Percentiles rank a stretch among this genome's conserved stretches.
Evolutionary conservation across 2,329 filamentous ascomycete species (phyloP).

Genomic region (Phoma sp.): DNA sequence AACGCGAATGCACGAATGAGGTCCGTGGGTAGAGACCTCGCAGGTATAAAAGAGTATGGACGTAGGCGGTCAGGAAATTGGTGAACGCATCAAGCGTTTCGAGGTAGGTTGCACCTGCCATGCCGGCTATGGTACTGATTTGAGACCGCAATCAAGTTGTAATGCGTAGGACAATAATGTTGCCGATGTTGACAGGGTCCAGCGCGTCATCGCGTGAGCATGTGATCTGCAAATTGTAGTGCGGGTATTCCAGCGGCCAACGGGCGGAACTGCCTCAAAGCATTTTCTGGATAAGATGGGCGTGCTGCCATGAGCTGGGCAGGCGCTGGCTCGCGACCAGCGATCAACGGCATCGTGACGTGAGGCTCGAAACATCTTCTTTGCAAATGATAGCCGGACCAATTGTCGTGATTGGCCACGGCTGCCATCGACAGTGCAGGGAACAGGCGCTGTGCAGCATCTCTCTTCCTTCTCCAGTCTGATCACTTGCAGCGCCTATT

Average conservation of each 20-base stretch:
- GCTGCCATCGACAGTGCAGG: neutral
- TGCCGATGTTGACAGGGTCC: conserved; percentile 3
- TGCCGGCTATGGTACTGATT: neutral
- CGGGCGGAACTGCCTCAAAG: no score
- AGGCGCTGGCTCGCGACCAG: conserved; percentile 1
- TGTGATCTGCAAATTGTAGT: neutral
- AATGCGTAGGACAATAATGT: neutral
- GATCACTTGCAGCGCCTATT: neutral
- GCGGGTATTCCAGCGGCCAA: no score
- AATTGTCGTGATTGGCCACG: conserved; percentile 12
- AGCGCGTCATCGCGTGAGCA: conserved; percentile 11
- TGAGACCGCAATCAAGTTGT: neutral
- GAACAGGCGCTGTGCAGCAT: neutral
- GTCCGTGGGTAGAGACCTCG: conserved; percentile 76
- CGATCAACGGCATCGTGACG: conserved; percentile 1
- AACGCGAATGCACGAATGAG: conserved; percentile 79
- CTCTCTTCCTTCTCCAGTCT: neutral
- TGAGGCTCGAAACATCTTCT: neutral
- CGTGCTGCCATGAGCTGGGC: neutral
- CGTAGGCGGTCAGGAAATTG: conserved; percentile 79
- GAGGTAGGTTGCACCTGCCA: conserved; percentile 34
- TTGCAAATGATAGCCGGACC: conserved; percentile 5
- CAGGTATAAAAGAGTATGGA: conserved; percentile 86
- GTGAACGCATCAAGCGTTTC: conserved; percentile 71
- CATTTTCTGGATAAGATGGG: no score